phyloP scores from a whole-genome alignment of 1,284 basidiomycete genomes.

The Moesziomyces parantarcticus region DNA sequence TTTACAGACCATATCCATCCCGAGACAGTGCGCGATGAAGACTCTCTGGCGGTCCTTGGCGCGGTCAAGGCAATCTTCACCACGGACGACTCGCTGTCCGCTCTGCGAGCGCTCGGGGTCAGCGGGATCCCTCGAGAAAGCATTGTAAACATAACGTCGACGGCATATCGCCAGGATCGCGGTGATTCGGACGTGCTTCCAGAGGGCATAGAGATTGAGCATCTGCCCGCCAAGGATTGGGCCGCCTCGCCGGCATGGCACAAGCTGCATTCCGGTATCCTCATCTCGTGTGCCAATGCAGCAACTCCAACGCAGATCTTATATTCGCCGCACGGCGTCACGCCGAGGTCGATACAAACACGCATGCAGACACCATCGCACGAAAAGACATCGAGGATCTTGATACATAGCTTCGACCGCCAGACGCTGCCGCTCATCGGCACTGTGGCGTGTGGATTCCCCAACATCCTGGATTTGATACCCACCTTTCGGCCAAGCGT shows the following conservation, averaged over 20 bases:
- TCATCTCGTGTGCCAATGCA: conserved; percentile 10
- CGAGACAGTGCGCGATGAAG: conserved; percentile 20
- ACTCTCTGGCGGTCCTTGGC: conserved; percentile 15
- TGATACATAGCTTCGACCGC: conserved; percentile 46
- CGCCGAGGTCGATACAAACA: conserved; percentile 17
- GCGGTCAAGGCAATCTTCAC: conserved; percentile 20
- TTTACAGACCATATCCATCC: conserved; percentile 44
- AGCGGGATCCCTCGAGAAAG: conserved; percentile 1
- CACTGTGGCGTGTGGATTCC: conserved; percentile 29
- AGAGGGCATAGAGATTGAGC: conserved; percentile 10
- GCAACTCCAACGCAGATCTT: conserved; percentile 6
- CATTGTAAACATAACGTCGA: conserved; percentile 20
- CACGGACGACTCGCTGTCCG: conserved; percentile 29
- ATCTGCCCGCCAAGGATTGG: conserved; percentile 40
- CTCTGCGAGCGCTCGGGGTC: conserved; percentile 14
- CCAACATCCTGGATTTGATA: conserved; percentile 28
- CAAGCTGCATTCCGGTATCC: conserved; percentile 33
- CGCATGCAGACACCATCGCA: conserved; percentile 3
- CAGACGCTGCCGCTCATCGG: conserved; percentile 43
- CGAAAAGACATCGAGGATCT: not conserved
- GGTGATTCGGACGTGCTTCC: conserved; percentile 6
- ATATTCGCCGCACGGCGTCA: conserved; percentile 45
- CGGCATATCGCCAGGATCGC: conserved; percentile 8
- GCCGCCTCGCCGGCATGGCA: conserved; percentile 27
- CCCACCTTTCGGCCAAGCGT: conserved; percentile 15